Evolutionary conservation across 78 protist genomes (phyloP), one percentile per base, ranked within the genome.

Genomic region (Isochrysis galbana): DNA sequence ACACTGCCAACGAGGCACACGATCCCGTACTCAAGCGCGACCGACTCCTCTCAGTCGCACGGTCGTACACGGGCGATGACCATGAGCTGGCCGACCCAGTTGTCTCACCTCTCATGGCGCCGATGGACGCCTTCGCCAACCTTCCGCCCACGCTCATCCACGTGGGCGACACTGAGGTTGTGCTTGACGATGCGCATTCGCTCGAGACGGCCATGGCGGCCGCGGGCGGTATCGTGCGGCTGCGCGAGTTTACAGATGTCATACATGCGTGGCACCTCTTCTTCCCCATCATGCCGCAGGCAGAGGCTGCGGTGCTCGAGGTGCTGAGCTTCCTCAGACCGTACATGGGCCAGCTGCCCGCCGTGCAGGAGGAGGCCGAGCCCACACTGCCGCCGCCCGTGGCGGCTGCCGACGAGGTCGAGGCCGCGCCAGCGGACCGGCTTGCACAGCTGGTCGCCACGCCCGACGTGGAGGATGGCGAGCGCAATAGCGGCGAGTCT

Each of bases 131-230:
- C 11, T 34, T 72, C 19, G 42, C 42, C 42, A 23, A 42, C 2
- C 82, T 72, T 4, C 82, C 82, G 21, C 82, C 82, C 44, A 72
- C 42, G 82, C 82, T 72, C 82, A 21, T 72, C 21, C 82, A 72
- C 17, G 82, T 72, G 46, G 82, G 82, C 42, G 42, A 19, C 21
- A n/a, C 82, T 0, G 82, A 72, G 82, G 82, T 72, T 38, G 21
- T 72, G 25, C 42, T 72, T 42, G 82, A 72, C 42, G 82, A 72
- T 21, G 36, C 82, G 17, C 42, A 5, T 5, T 19, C 11, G 17
- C 42, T 72, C 32, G 32, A 7, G 5, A 2, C 4, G 42, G 42
- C 42, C 42, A 36, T 2, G 17, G 82, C 42, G 46, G 82, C 82
- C 42, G n/a, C n/a, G n/a, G n/a, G n/a, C n/a, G n/a, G n/a, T n/a